Evolutionary conservation across 1,139 yeast species (phyloP), one percentile per base, ranked within the genome.

Genomic region (Taphrina flavorubra): DNA sequence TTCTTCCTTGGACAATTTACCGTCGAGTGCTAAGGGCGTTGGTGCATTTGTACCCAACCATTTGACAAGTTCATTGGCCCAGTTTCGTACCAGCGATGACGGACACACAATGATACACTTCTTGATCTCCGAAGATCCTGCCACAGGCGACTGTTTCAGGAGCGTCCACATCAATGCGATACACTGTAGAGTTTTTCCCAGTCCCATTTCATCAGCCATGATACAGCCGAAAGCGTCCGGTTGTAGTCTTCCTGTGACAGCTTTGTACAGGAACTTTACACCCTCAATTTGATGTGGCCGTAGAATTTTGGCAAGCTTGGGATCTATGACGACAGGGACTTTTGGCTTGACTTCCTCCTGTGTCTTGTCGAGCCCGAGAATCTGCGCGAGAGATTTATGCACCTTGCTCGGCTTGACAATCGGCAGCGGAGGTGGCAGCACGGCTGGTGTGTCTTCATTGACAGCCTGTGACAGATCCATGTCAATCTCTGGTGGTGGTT

Each of bases 121-220:
- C 69, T 88, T 90, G 47, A 95, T 94, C 0, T 96, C 87, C 64
- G 87, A 85, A 71, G 83, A 86, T 16, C 79, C 76, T 1, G 97
- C 97, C 69, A 94, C 85, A 0, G 99, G 98, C 18, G 97, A 88
- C 77, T 94, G 99, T 72, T 85, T 86, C 59, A 94, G 81, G 67
- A 94, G 78, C 0, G 99, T 94, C 99, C 99, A 94, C 90, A 94
- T 84, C 56, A 94, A 81, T 0, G 98, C 84, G 59, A 94, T 84
- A 77, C 99, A 95, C 78, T 94, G 99, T 56, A 94, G 81, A 0
- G 99, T 94, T 77, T 94, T 94, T 36, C 99, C 99, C 58, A 94
- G 82, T 1, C 99, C 99, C 99, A 94, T 94, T 79, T 92, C 99
- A 80, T 94, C 99, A 0, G 99, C 99, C 99, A 94, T 94, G 68